Evolutionary conservation across 257 asterid genomes (phyloP), one percentile per base, ranked within the genome.

Genomic region (Voacanga thouarsii): DNA sequence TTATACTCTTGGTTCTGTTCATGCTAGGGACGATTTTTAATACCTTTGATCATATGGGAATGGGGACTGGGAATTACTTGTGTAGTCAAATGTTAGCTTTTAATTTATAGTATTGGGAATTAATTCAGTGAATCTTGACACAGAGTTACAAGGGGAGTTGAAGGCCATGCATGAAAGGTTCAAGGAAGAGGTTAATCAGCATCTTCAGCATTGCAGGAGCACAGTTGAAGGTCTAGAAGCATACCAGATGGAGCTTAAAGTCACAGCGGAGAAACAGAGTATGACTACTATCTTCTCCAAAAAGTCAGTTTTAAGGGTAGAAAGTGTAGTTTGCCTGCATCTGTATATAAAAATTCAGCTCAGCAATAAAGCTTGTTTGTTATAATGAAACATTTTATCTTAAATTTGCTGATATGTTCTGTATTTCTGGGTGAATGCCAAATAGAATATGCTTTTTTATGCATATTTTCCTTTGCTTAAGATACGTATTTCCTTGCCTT

Each of bases 121-220:
- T 77, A 82, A 71, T 70, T 69, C 76, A 43, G 45, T 75, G 67
- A 71, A 68, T 81, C 63, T 82, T 82, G 81, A 60, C 76, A 77
- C 91, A 94, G 99, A 87, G 78, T 90, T 91, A 83, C 93, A 88
- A 80, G 92, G 88, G 57, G 87, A 91, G 85, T 77, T 92, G 85
- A 86, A 80, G 74, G 89, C 80, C 82, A 86, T 89, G 76, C 87
- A 83, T 61, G 92, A 83, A 82, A 88, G 87, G 82, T 92, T 92
- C 89, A 88, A 85, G 87, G 90, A 87, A 79, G 91, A 89, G 77
- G 87, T 93, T 67, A 85, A 85, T 80, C 91, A 65, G 87, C 96
- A 94, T 81, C 89, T 90, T 77, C 89, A 87, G 80, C 88, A 82
- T 68, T 89, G 87, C 74, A 88, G 81, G 47, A 80, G 86, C 86